phyloP scores from a whole-genome alignment of 169 alveolate genomes.

The Pseudocohnilembus persalinus region DNA sequence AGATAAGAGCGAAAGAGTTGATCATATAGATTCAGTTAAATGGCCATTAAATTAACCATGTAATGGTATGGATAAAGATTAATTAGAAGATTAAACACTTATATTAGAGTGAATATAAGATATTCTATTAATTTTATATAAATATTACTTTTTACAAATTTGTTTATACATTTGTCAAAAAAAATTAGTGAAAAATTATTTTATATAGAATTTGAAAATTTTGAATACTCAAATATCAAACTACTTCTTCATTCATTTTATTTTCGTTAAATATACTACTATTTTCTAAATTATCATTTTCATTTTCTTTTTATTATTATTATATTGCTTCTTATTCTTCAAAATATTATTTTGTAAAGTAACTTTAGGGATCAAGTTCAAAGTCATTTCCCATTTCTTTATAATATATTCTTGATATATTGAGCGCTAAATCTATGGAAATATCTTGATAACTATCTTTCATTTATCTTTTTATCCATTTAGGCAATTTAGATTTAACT shows the following conservation, averaged over 20 bases:
- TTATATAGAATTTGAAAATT: no score
- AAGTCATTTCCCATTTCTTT: conserved; percentile 71
- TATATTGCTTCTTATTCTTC: background rate
- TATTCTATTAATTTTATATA: no score
- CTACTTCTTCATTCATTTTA: background rate
- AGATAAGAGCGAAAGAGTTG: background rate
- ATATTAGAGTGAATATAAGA: no score
- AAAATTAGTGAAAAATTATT: no score
- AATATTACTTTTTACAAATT: no score
- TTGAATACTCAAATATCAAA: no score
- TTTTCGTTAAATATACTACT: background rate
- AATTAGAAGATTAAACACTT: no score
- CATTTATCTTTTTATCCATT: conserved; percentile 61
- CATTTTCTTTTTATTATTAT: no score
- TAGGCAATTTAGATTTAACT: conserved; percentile 54
- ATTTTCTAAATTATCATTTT: background rate
- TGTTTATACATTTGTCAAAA: no score
- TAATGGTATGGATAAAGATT: no score
- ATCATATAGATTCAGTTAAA: background rate
- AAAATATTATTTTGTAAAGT: conserved; percentile 12
- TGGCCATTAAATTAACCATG: background rate
- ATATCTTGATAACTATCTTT: conserved; percentile 51
- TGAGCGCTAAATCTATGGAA: conserved; percentile 60
- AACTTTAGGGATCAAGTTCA: conserved; percentile 30
- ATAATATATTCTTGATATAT: conserved; percentile 50